phyloP scores from a whole-genome alignment of 768 basidiomycete species.

The Rhizopogon roseolus region DNA sequence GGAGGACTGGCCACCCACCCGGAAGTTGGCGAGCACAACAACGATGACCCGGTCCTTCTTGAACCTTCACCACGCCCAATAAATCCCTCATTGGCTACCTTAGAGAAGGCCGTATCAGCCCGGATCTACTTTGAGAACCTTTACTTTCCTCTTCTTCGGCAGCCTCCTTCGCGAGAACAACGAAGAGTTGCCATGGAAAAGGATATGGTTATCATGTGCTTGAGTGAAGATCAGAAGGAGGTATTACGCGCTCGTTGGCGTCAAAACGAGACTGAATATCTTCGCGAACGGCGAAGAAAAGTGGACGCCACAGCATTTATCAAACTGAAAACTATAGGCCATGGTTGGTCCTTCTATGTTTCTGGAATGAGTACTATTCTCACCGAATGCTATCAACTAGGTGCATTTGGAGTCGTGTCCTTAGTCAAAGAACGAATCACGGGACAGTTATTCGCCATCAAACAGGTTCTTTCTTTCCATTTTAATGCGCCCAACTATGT shows the following conservation, averaged over 20 bases:
- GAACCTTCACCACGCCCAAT: conserved; percentile 41
- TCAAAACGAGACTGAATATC: conserved; percentile 85
- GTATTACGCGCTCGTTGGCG: conserved; percentile 70
- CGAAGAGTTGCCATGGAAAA: conserved; percentile 82
- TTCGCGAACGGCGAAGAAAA: conserved; percentile 78
- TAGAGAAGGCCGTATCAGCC: conserved; percentile 90
- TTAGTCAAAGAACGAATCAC: conserved; percentile 80
- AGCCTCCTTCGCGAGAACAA: conserved; percentile 81
- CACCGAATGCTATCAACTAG: conserved; percentile 37
- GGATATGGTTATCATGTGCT: conserved; percentile 73
- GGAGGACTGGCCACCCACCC: conserved; percentile 59
- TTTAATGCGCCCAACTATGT: conserved; percentile 19
- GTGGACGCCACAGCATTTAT: conserved; percentile 83
- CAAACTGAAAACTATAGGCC: conserved; percentile 91
- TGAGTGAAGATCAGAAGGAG: conserved; percentile 68
- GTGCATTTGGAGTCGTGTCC: conserved; percentile 94
- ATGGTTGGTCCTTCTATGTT: conserved; percentile 50
- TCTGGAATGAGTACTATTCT: conserved; percentile 18
- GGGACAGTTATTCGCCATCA: conserved; percentile 91
- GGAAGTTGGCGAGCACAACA: conserved; percentile 61
- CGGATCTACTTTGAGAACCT: conserved; percentile 93
- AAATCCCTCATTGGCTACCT: conserved; percentile 81
- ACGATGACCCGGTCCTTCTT: conserved; percentile 27
- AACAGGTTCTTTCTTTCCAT: conserved; percentile 58
- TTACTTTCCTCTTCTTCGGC: conserved; percentile 82